Conservation (phyloP, 768 basidiomycete species). For the Hortiboletus campestris region DNA sequence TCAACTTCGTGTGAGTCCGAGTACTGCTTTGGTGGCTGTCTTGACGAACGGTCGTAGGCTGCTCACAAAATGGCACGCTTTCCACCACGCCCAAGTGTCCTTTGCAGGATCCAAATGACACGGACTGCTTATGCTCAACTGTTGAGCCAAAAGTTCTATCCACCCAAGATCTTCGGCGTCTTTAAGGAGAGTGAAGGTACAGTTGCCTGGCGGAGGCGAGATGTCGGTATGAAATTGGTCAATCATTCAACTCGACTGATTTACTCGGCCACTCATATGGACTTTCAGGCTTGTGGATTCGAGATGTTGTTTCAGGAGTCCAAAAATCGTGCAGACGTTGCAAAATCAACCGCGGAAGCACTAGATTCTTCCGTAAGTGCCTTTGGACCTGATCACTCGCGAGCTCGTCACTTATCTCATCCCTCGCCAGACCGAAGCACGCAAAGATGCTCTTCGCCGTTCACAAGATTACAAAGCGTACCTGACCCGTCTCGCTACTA, state of each 20-base stretch:
- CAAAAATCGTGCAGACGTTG: conserved; percentile 50
- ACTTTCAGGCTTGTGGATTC: conserved; percentile 80
- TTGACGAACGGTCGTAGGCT: conserved; percentile 45
- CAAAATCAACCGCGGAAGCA: conserved; percentile 37
- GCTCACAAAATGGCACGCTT: conserved; percentile 91
- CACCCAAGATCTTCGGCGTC: conserved; percentile 84
- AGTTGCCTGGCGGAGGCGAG: conserved; percentile 72
- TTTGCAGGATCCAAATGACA: conserved; percentile 73
- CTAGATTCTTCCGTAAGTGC: conserved; percentile 48
- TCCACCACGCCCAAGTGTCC: conserved; percentile 63
- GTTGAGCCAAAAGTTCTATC: conserved; percentile 85
- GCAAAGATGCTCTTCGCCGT: conserved; percentile 63
- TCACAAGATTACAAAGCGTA: conserved; percentile 71
- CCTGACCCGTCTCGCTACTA: conserved; percentile 58
- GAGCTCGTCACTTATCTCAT: neutral
- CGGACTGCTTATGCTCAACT: conserved; percentile 94
- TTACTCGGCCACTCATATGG: neutral
- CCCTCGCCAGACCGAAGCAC: conserved; percentile 52
- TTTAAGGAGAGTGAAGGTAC: conserved; percentile 64
- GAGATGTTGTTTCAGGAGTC: conserved; percentile 95
- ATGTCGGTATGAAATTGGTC: conserved; percentile 93
- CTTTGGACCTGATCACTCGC: neutral
- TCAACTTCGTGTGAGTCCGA: conserved; percentile 71
- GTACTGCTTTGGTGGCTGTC: neutral
- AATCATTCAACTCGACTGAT: conserved; percentile 17